Evolutionary conservation across 75 land plant genomes (phyloP), one percentile per base, ranked within the genome.

Genomic region (Pseudotsuga menziesii): DNA sequence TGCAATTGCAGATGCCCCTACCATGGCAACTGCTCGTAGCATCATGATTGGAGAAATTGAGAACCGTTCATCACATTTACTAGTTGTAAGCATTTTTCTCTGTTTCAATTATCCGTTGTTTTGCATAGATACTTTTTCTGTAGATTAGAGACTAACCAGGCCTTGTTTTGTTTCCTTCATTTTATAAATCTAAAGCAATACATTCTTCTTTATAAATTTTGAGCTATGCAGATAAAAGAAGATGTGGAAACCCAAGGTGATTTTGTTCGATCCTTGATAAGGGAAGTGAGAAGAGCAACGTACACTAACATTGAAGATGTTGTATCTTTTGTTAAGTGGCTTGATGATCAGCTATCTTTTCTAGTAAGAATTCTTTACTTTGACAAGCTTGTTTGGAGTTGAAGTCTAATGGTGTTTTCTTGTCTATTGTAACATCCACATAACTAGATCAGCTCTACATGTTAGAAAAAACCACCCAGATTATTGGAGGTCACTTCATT

Each of bases 1-100:
- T n/a, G n/a, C n/a, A n/a, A n/a, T n/a, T n/a, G n/a, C n/a, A n/a
- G n/a, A n/a, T n/a, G n/a, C n/a, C n/a, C n/a, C n/a, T n/a, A n/a
- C n/a, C n/a, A n/a, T n/a, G 59, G 79, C 89, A 75, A 78, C 85
- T 79, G 93, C 80, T 58, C 83, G 87, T 22, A 89, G 86, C 72
- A 89, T 80, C 84, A 87, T 91, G 93, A 91, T 91, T 76, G 93
- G 86, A 17, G 93, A 91, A 77, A 91, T 91, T 67, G 93, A 89
- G 83, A 91, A 85, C 59, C 80, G 89, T 16, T 91, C 93, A 7
- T 83, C 93, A 20, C 83, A 89, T 83, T 80, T 91, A 58, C 80
- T 87, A 58, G 93, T 92, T 67, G 91, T 90, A 84, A 84, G 85
- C 73, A 14, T 22, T 77, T n/a, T 58, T 73, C 32, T 44, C 4